These are phyloP conservation scores for Luvunga scandens DNA, from an alignment of 345 rosid genomes.

Conservation along the genomic window DNA sequence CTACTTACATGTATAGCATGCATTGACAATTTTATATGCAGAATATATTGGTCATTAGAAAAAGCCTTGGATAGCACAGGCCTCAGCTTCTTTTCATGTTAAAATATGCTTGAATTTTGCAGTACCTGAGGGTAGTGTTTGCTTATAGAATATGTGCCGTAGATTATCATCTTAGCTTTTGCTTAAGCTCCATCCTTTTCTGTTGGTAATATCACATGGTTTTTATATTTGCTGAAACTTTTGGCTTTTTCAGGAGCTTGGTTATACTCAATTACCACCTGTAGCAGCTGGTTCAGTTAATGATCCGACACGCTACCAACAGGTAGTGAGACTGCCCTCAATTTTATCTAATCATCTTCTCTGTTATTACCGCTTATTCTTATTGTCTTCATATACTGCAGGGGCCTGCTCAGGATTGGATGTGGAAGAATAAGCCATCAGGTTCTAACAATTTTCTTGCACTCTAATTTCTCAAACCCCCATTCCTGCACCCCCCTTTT, in stretches of 20 bases:
- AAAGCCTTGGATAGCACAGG: background rate
- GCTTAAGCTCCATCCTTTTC: background rate
- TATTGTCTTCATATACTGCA: constrained; percentile 23
- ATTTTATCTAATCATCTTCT: background rate
- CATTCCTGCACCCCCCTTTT: too few species aligned
- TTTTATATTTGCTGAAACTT: constrained; percentile 6
- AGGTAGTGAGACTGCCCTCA: constrained; percentile 35
- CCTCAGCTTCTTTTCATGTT: background rate
- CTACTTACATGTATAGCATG: background rate
- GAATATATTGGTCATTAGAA: background rate
- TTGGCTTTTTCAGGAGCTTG: constrained; percentile 48
- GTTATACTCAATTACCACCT: constrained; percentile 55
- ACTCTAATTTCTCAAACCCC: constrained; percentile 5
- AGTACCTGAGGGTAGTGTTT: background rate
- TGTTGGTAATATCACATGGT: background rate
- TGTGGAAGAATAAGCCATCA: constrained; percentile 78
- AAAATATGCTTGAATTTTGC: background rate
- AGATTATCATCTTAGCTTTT: background rate
- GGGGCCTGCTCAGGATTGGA: constrained; percentile 62
- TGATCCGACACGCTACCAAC: constrained; percentile 58
- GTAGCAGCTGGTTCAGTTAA: constrained; percentile 42
- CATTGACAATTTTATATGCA: background rate
- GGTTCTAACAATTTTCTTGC: constrained; percentile 38
- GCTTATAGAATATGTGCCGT: background rate
- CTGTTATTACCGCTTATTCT: background rate